These are phyloP conservation scores for Cardamine resedifolia DNA, from an alignment of 345 rosid genomes.

Conservation along the genomic window DNA sequence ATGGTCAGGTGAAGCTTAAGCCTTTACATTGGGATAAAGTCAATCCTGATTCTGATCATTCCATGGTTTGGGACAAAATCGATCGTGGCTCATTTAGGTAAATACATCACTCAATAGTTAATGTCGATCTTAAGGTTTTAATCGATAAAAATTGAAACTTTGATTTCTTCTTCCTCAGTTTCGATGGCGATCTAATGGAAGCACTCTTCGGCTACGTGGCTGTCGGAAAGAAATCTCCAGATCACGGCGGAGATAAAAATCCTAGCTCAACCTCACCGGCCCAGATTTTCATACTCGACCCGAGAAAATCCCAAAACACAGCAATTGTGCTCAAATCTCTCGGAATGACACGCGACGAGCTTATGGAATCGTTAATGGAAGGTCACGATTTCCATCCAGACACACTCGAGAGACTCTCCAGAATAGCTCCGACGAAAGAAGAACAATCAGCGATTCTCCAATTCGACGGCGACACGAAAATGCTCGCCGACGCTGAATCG, in stretches of 20 bases:
- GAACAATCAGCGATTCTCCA: constrained; percentile 59
- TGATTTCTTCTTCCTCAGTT: constrained; percentile 39
- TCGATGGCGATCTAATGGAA: constrained; percentile 87
- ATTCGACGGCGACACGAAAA: constrained; percentile 48
- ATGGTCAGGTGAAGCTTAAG: constrained; percentile 64
- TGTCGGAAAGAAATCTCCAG: constrained; percentile 54
- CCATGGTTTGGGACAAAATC: constrained; percentile 95
- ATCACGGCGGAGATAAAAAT: constrained; percentile 19
- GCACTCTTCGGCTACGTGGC: constrained; percentile 79
- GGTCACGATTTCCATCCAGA: constrained; percentile 65
- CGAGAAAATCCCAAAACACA: constrained; percentile 72
- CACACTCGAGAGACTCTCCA: constrained; percentile 65
- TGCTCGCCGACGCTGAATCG: constrained; percentile 72
- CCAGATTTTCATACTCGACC: constrained; percentile 59
- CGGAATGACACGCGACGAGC: constrained; percentile 51
- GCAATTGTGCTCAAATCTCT: constrained; percentile 76
- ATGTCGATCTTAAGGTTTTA: background rate
- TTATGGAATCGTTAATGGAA: constrained; percentile 53
- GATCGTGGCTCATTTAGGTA: constrained; percentile 82
- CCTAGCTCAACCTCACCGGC: constrained; percentile 30
- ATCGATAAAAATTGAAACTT: background rate
- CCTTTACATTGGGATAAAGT: constrained; percentile 94
- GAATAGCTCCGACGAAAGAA: constrained; percentile 66
- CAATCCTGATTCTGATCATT: constrained; percentile 52
- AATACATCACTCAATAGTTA: background rate